Base-by-base conservation (phyloP, 2,329 filamentous ascomycete species). In the Tolypocladium amazonense region DNA sequence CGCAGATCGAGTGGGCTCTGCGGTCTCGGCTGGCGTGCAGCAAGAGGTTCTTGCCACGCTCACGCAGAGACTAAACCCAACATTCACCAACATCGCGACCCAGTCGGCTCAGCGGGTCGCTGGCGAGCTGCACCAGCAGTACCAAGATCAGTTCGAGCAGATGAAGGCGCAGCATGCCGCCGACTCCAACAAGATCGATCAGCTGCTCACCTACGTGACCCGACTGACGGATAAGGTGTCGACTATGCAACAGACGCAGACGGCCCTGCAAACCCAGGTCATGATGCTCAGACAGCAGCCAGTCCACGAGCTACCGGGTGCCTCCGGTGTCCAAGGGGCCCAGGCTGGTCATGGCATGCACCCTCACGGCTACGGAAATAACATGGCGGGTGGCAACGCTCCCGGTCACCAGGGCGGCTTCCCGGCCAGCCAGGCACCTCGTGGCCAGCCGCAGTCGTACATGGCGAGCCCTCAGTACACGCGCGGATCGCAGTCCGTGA, bases 151-250 rank as follows among this genome's bases (percentile, higher is more conserved):
- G 63, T 75, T 84, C 54, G 76, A 78, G 59, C 75, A 77, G 39
- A 70, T 85, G 67, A 76, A 79, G 64, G 75, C 75, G n/a, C 80
- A 81, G 59, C 77, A 79, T 37, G 71, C 70, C 7, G 75, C 76
- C 4, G 81, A 86, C 59, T 76, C 73, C 58, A 76, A 78, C 64
- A 92, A 92, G 79, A 88, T 92, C 60, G 84, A 89, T 58, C 83
- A 89, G 67, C 79, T 93, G n/a, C 80, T 86, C 9, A 79, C 81
- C 18, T 80, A 89, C 37, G 85, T 90, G 5, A 81, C 81, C 38
- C 81, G 83, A 30, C 78, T 92, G 60, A 83, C 86, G 3, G 84
- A 87, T 63, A 89, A 86, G 53, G 80, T 93, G 30, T 83, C 85
- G 45, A 82, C 82, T 15, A 86, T 93, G 86, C 86, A 86, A 6